phyloP scores from a whole-genome alignment of 805 yeast species.

The Saccharomyces jurei region DNA sequence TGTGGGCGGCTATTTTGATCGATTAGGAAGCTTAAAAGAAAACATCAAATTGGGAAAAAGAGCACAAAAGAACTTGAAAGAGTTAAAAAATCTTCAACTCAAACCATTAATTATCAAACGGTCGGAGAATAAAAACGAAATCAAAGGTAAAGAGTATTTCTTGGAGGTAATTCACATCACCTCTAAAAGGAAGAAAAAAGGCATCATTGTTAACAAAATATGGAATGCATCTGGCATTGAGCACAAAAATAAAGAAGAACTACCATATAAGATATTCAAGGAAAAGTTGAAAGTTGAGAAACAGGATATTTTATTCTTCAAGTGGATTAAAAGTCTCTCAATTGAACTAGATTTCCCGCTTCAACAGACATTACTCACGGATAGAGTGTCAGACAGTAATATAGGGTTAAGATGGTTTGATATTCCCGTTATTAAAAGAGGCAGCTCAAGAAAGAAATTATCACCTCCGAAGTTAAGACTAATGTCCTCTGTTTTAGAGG shows the following conservation, averaged over 20 bases:
- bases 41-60: slow-evolving; percentile 4
- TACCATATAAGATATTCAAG: background rate
- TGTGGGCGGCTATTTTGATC: slow-evolving; percentile 11
- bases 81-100: background rate
- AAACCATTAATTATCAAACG: background rate
- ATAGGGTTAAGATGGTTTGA: background rate
- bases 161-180: background rate
- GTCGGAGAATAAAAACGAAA: background rate
- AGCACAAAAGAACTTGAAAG: slow-evolving; percentile 6
- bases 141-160: background rate
- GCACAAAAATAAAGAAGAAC: background rate
- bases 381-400: background rate
- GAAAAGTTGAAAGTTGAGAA: background rate
- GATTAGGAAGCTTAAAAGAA: slow-evolving; percentile 5
- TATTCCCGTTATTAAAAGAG: background rate
- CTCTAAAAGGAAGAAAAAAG: background rate
- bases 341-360: background rate
- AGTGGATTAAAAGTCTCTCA: background rate
- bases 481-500: background rate
- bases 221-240: background rate
- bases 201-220: background rate
- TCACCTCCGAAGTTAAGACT: background rate
- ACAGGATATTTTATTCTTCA: background rate
- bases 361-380: background rate
- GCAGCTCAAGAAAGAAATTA: background rate